Conservation (phyloP, 1,284 basidiomycete genomes). For the Marasmius tenuissimus region DNA sequence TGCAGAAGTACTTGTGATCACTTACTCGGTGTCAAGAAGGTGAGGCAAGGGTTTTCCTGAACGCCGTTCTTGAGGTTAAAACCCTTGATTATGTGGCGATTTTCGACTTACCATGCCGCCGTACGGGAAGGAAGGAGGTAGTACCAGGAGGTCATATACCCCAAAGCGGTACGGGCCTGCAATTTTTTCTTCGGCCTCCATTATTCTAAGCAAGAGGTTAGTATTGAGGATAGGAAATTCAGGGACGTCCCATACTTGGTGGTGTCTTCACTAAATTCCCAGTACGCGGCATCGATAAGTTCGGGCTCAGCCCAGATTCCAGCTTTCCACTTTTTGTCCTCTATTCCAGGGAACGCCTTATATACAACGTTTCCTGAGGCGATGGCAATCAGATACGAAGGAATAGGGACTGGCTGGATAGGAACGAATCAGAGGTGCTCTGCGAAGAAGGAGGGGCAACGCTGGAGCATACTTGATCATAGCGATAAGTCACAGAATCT, state of each 20-base stretch:
- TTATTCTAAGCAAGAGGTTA: constrained; percentile 50
- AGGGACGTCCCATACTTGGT: constrained; percentile 47
- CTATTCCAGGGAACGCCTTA: constrained; percentile 57
- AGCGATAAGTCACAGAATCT: constrained; percentile 65
- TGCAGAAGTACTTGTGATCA: constrained; percentile 1
- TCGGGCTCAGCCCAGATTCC: constrained; percentile 92
- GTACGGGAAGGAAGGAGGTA: constrained; percentile 94
- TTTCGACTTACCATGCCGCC: constrained; percentile 71
- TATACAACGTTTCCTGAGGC: constrained; percentile 84
- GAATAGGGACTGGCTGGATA: constrained; percentile 75
- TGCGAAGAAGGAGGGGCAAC: neutral
- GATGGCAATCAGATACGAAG: constrained; percentile 87
- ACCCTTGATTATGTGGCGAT: neutral
- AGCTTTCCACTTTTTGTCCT: constrained; percentile 72
- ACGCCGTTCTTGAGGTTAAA: constrained; percentile 1
- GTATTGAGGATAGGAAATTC: neutral
- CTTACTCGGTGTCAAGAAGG: constrained; percentile 86
- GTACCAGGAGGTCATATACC: constrained; percentile 89
- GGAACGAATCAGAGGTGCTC: neutral
- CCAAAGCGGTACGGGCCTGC: constrained; percentile 83
- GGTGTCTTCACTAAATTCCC: constrained; percentile 89
- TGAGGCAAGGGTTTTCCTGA: constrained; percentile 83
- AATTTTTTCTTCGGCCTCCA: constrained; percentile 76
- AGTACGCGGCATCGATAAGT: constrained; percentile 76
- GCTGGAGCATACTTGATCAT: constrained; percentile 55